phyloP scores from a whole-genome alignment of 768 basidiomycete genomes.

The Tricholoma sp. region DNA sequence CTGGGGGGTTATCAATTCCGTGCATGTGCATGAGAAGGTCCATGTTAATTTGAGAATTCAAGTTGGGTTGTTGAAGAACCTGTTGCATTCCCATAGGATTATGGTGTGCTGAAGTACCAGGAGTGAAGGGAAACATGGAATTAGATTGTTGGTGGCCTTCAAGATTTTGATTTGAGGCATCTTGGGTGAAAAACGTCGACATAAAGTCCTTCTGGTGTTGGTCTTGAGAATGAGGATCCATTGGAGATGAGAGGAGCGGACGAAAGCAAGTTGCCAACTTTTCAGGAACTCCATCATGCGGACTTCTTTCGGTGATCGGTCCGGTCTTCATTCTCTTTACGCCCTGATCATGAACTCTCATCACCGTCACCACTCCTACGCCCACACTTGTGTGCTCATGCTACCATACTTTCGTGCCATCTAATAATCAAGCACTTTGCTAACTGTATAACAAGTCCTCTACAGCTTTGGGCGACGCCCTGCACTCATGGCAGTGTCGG shows the following conservation, averaged over 20 bases:
- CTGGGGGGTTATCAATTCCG: constrained; percentile 30
- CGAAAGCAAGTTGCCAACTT: no score
- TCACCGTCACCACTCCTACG: no score
- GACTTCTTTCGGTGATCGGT: no score
- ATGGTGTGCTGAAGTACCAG: background rate
- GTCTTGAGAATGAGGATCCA: background rate
- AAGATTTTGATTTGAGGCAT: background rate
- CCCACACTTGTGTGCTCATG: no score
- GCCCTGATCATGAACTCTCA: no score
- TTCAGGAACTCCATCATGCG: no score
- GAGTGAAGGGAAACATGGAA: background rate
- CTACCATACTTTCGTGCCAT: no score
- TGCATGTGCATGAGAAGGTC: constrained; percentile 49
- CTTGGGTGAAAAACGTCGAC: background rate
- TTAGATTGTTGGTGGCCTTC: background rate
- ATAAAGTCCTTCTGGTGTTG: constrained; percentile 3
- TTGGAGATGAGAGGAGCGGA: background rate
- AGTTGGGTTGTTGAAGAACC: constrained; percentile 8
- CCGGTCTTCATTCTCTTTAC: no score
- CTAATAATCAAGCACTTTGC: no score
- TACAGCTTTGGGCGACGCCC: no score
- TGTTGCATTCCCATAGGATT: constrained; percentile 2
- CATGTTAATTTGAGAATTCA: constrained; percentile 37
- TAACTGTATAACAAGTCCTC: no score
- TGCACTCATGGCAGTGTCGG: no score